Conservation (phyloP, 768 basidiomycete genomes). For the Suillus tomentosus region DNA sequence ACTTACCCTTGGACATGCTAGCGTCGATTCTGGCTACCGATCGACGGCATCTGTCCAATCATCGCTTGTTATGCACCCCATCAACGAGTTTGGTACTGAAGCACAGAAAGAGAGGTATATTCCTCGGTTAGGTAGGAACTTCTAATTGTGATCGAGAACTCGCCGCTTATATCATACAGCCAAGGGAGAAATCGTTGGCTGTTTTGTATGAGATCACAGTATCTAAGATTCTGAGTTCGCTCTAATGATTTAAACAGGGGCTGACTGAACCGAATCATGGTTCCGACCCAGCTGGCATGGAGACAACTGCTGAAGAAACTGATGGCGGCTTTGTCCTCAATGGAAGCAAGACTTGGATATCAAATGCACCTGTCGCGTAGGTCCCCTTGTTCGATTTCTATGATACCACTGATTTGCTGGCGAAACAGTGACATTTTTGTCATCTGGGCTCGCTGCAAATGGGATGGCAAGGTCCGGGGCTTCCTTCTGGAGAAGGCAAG, state of each 20-base stretch:
- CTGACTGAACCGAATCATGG: constrained; percentile 97
- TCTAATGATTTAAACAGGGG: constrained; percentile 52
- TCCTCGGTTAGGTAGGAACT: constrained; percentile 69
- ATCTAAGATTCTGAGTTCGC: background rate
- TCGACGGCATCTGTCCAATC: constrained; percentile 95
- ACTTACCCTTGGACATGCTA: constrained; percentile 28
- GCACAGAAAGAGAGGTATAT: constrained; percentile 91
- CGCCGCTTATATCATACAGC: constrained; percentile 44
- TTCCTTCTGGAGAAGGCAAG: constrained; percentile 88
- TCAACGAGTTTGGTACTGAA: constrained; percentile 85
- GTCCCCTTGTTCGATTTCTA: constrained; percentile 28
- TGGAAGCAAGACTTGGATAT: constrained; percentile 98
- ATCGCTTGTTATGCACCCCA: constrained; percentile 95
- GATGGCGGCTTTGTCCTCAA: constrained; percentile 85
- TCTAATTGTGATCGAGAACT: background rate
- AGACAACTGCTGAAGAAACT: constrained; percentile 83
- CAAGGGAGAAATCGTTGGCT: constrained; percentile 84
- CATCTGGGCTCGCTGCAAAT: constrained; percentile 93
- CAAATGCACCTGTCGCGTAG: constrained; percentile 89
- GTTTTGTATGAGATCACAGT: constrained; percentile 67
- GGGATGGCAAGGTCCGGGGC: constrained; percentile 89
- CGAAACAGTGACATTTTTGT: constrained; percentile 77
- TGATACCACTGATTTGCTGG: constrained; percentile 15
- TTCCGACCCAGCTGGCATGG: constrained; percentile 98
- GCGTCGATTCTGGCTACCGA: constrained; percentile 95